Evolutionary conservation across 768 basidiomycete genomes (phyloP).

Genomic region (Xerocomellus dryophilus): DNA sequence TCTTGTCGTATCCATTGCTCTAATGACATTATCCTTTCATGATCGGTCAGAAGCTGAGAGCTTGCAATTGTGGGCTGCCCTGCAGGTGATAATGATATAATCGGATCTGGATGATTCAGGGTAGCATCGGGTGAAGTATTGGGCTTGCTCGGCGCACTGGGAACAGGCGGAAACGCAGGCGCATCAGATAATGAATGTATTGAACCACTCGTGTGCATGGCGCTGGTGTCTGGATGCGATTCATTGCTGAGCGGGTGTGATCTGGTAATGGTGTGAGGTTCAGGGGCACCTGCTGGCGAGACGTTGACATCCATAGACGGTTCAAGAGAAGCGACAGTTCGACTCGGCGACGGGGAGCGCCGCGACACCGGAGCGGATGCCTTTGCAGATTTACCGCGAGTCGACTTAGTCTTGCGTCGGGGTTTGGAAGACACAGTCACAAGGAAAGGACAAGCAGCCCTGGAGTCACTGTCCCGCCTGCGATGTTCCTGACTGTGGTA

Average conservation of each 20-base stretch:
- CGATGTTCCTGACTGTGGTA: conserved; percentile 65
- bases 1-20: conserved; percentile 83
- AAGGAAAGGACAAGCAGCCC: conserved; percentile 44
- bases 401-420: conserved; percentile 20
- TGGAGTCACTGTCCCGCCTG: conserved; percentile 55
- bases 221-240: neutral
- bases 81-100: conserved; percentile 14
- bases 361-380: conserved; percentile 9
- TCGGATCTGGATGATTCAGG: conserved; percentile 2
- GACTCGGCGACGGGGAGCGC: conserved; percentile 15
- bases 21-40: conserved; percentile 73
- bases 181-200: neutral
- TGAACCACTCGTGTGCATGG: neutral
- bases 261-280: neutral
- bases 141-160: neutral
- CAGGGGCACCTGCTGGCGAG: neutral
- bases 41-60: conserved; percentile 29
- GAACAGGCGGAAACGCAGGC: neutral
- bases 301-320: neutral
- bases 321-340: neutral
- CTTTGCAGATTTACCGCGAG: conserved; percentile 25
- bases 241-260: neutral
- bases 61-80: conserved; percentile 9
- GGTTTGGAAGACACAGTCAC: conserved; percentile 16
- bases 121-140: neutral